Evolutionary conservation across 768 basidiomycete species (phyloP).

Genomic region (Leucosporidium creatinivorum): DNA sequence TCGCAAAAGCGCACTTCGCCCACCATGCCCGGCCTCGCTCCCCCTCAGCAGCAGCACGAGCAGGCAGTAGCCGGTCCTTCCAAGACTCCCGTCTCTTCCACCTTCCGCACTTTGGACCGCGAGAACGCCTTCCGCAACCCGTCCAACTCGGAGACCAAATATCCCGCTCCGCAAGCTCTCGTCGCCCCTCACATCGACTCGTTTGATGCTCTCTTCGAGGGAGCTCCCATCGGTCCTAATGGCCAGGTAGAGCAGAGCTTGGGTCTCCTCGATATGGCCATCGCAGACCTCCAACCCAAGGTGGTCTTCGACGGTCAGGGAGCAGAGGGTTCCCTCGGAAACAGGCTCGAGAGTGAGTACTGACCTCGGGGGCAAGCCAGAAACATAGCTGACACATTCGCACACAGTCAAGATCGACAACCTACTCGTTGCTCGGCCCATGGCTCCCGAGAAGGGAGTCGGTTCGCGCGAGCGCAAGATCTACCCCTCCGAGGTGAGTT

Average conservation of each 20-base stretch:
- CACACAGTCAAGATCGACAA: conserved; percentile 82
- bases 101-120: conserved; percentile 36
- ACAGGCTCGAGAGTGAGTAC: conserved; percentile 70
- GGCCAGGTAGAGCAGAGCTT: conserved; percentile 51
- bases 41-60: not conserved
- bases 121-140: conserved; percentile 60
- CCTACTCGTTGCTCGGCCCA: conserved; percentile 72
- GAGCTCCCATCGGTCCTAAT: conserved; percentile 59
- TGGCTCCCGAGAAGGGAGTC: conserved; percentile 76
- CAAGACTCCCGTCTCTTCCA: conserved; percentile 29
- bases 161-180: conserved; percentile 81
- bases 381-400: not conserved
- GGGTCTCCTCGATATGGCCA: conserved; percentile 67
- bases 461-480: conserved; percentile 65
- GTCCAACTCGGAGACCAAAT: conserved; percentile 57
- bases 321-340: conserved; percentile 60
- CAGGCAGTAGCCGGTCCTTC: conserved; percentile 21
- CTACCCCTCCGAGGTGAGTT: conserved; percentile 76
- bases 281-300: conserved; percentile 79
- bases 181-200: conserved; percentile 89
- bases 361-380: too few species aligned
- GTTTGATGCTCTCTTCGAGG: conserved; percentile 94
- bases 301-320: conserved; percentile 83
- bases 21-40: conserved; percentile 1
- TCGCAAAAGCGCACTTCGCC: too few species aligned